Evolutionary conservation across 768 basidiomycete genomes (phyloP), one percentile per base, ranked within the genome.

Genomic region (Suillus subalutaceus): DNA sequence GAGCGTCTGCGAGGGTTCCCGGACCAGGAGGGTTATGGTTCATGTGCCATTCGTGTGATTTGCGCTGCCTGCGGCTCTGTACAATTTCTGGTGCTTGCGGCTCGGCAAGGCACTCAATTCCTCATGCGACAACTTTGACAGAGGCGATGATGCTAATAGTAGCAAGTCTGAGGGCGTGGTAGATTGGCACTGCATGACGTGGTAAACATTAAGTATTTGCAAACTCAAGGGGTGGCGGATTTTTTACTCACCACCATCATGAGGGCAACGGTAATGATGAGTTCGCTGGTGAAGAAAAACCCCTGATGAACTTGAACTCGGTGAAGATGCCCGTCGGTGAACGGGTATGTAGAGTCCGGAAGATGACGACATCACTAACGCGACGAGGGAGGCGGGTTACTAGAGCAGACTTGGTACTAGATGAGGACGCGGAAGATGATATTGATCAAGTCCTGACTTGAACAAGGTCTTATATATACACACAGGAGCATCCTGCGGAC

Each of bases 341-440:
- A 84, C 64, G 40, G 83, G 83, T 40, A 84, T 63, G 63, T 84
- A 84, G 40, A 80, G 72, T 12, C 30, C 52, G 41, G 69, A 50
- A 43, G 74, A 41, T 6, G 78, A 75, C 76, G n/a, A n/a, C n/a
- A 80, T 77, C 59, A 53, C 64, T 56, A 65, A 60, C n/a, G 65
- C 41, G 58, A 26, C 40, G 65, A 60, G 57, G 59, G 62, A 48
- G 67, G 66, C 53, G 15, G 61, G 41, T 50, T 59, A 43, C 53
- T 48, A 58, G 12, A 23, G n/a, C 16, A 32, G 63, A 30, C n/a
- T 57, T 55, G 46, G 66, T 55, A 62, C n/a, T n/a, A n/a, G 63
- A 10, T 46, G 38, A 57, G 60, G 26, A 66, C 6, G 5, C 26
- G 10, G 16, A 10, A 10, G 58, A 59, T 32, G 12, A n/a, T 53